Conservation (phyloP, 208 protist species). For the Leptomonas seymouri region DNA sequence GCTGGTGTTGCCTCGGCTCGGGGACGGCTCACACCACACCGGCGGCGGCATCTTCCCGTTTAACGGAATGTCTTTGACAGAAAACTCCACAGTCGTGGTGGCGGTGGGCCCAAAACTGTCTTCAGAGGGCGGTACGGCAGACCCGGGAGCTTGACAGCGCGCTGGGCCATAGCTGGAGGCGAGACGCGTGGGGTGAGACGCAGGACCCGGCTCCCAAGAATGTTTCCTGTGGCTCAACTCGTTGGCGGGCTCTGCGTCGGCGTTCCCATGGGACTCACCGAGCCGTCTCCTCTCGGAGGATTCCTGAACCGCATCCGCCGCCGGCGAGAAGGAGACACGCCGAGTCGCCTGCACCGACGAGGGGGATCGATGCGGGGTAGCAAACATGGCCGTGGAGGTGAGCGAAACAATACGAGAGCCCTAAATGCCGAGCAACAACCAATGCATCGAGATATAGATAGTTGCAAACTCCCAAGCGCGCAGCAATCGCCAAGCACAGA, state of each 20-base stretch:
- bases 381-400: conserved; percentile 7
- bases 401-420: background rate
- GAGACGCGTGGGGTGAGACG: conserved; percentile 10
- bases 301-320: background rate
- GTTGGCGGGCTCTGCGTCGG: background rate
- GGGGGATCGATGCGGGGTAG: background rate
- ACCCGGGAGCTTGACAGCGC: background rate
- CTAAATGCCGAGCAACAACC: background rate
- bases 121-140: background rate
- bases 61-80: conserved; percentile 20
- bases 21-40: conserved; percentile 15
- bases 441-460: background rate
- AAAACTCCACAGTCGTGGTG: conserved; percentile 15
- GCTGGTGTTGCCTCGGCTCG: background rate
- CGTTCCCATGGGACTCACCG: background rate
- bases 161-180: background rate
- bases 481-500: no score
- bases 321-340: conserved; percentile 2
- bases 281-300: background rate
- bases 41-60: conserved; percentile 13
- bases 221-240: background rate
- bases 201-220: background rate
- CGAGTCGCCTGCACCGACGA: background rate
- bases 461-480: no score
- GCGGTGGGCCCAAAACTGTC: background rate